Evolutionary conservation across 805 yeast species (phyloP).

Genomic region (Ogataea corticis): DNA sequence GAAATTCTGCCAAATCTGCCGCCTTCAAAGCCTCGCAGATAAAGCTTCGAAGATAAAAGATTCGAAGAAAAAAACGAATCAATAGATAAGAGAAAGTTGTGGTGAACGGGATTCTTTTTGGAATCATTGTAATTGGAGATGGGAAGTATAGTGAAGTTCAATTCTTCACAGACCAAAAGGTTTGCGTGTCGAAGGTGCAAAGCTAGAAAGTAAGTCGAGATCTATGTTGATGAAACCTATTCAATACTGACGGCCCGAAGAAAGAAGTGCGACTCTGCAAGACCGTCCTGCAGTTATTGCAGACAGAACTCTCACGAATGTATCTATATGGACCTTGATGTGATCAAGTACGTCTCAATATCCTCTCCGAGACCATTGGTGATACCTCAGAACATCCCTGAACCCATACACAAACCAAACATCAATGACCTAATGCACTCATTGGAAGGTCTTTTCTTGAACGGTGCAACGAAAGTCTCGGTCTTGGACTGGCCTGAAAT

Average conservation of each 20-base stretch:
- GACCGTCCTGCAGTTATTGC: slow-evolving; percentile 8
- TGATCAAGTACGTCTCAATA: background rate
- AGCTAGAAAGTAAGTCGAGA: slow-evolving; percentile 5
- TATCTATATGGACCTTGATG: slow-evolving; percentile 2
- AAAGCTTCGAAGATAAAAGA: no score
- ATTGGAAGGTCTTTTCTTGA: background rate
- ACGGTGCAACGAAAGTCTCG: background rate
- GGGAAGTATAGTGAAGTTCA: slow-evolving; percentile 6
- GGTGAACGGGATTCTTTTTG: no score
- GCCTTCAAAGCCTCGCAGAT: no score
- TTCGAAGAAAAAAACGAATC: no score
- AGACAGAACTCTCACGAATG: slow-evolving; percentile 3
- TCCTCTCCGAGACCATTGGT: background rate
- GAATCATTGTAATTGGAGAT: background rate
- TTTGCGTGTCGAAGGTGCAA: slow-evolving; percentile 4
- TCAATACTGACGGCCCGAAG: background rate
- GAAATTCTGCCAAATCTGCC: no score
- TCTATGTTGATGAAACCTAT: background rate
- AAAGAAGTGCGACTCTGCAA: slow-evolving; percentile 8
- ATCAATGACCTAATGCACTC: background rate
- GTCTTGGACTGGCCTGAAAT: slow-evolving; percentile 3
- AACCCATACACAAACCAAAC: background rate
- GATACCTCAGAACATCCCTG: background rate
- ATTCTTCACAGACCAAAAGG: background rate
- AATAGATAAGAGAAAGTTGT: no score